phyloP scores from a whole-genome alignment of 176 grass and related monocot genomes.

The Poa pratensis region DNA sequence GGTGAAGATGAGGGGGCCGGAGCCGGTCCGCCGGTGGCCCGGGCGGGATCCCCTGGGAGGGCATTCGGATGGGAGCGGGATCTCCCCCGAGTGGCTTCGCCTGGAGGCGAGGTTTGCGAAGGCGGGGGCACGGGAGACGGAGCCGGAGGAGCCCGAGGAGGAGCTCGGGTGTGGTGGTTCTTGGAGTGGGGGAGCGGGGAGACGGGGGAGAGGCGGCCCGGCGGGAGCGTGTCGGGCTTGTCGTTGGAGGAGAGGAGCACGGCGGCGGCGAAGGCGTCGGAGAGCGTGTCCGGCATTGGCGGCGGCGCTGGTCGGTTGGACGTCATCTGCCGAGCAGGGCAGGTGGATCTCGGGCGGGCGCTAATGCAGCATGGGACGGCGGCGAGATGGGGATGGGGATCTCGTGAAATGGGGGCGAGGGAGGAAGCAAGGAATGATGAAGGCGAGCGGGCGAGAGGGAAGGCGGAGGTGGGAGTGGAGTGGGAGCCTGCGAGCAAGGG shows the following conservation, averaged over 20 bases:
- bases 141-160: slow-evolving; percentile 77
- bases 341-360: not conserved
- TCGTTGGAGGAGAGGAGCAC: slow-evolving; percentile 65
- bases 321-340: slow-evolving; percentile 47
- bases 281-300: slow-evolving; percentile 56
- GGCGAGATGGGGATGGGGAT: slow-evolving; percentile 53
- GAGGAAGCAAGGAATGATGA: slow-evolving; percentile 64
- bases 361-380: slow-evolving; percentile 51
- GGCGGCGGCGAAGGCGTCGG: slow-evolving; percentile 64
- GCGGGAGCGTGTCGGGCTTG: slow-evolving; percentile 69
- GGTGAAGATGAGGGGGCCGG: slow-evolving; percentile 78
- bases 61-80: slow-evolving; percentile 50
- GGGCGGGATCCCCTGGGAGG: slow-evolving; percentile 22
- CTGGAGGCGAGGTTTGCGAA: slow-evolving; percentile 48
- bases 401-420: slow-evolving; percentile 42
- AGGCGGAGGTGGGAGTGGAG: slow-evolving; percentile 9
- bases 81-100: slow-evolving; percentile 82
- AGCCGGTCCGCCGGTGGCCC: slow-evolving; percentile 84
- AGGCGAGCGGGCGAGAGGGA: slow-evolving; percentile 22
- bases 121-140: slow-evolving; percentile 42
- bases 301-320: slow-evolving; percentile 49
- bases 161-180: slow-evolving; percentile 59
- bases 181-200: slow-evolving; percentile 63
- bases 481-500: slow-evolving; percentile 17
- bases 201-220: slow-evolving; percentile 64